Conservation (phyloP, 345 rosid species). For the Heritiera littoralis region DNA sequence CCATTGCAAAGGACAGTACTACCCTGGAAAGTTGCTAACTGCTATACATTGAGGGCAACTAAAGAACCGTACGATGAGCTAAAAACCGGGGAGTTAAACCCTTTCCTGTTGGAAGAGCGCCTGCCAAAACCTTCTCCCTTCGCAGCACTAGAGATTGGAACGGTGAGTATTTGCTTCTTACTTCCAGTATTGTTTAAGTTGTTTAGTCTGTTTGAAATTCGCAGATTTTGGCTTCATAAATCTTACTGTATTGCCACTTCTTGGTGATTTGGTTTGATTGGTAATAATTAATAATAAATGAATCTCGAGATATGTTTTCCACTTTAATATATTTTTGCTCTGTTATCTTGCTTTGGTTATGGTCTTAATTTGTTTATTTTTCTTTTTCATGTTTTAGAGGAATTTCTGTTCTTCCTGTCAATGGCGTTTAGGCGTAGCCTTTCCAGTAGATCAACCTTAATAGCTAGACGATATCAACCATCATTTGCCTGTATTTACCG, state of each 20-base stretch:
- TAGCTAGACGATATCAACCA: constrained; percentile 38
- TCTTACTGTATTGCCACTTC: neutral
- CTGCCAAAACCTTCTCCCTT: neutral
- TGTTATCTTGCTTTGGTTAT: neutral
- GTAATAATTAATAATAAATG: neutral
- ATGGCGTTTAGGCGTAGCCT: constrained; percentile 65
- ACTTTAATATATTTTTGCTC: neutral
- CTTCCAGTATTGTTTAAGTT: neutral
- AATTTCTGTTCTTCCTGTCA: constrained; percentile 17
- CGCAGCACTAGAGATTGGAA: neutral
- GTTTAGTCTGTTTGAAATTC: neutral
- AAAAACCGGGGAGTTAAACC: neutral
- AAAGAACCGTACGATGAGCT: neutral
- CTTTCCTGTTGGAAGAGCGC: neutral
- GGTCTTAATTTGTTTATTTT: neutral
- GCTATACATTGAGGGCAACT: neutral
- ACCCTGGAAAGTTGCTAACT: neutral
- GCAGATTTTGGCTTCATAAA: neutral
- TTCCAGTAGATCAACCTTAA: constrained; percentile 45
- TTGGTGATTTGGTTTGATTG: neutral
- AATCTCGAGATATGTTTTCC: neutral
- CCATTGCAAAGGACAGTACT: neutral
- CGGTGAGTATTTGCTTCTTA: neutral
- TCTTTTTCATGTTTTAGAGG: neutral
- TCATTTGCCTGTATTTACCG: constrained; percentile 41